A percentile compares a stretch with the other conserved stretches of the same genome.
phyloP scores from a whole-genome alignment of 345 rosid species.

The Populus pruinosa region DNA sequence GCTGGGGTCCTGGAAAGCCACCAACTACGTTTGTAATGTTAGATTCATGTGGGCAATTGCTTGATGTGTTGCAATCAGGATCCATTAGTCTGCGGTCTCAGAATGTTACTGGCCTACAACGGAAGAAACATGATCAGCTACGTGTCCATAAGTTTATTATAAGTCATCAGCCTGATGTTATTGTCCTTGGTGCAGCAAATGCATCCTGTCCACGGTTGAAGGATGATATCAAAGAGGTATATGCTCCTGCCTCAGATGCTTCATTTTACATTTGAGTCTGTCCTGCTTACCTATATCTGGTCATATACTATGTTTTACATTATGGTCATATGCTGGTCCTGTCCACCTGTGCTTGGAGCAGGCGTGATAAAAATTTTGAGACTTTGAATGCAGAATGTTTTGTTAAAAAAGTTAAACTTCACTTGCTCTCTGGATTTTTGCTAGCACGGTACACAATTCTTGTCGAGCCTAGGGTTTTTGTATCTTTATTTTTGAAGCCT shows the following conservation, averaged over 20 bases:
- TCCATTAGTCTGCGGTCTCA: conserved; percentile 8
- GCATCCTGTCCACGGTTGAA: not conserved
- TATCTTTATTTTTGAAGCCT: no score
- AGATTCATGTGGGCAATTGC: conserved; percentile 8
- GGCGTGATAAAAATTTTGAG: no score
- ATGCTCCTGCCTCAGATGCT: not conserved
- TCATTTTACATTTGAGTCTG: not conserved
- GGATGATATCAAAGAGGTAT: conserved; percentile 9
- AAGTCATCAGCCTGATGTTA: not conserved
- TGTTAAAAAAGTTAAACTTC: no score
- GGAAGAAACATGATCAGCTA: conserved; percentile 7
- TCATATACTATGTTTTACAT: not conserved
- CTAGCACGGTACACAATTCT: no score
- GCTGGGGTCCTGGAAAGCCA: conserved; percentile 17
- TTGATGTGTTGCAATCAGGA: not conserved
- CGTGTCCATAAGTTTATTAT: conserved; percentile 8
- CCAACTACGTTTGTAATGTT: conserved; percentile 13
- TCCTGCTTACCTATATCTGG: not conserved
- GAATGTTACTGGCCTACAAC: conserved; percentile 11
- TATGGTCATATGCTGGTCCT: not conserved
- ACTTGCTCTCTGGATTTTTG: no score
- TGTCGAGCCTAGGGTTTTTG: no score
- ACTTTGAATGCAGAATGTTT: no score
- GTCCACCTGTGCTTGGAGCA: no score
- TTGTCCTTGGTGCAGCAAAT: conserved; percentile 12